Conservation (phyloP, 2,329 filamentous ascomycete species). For the Sarocladium brachiariae region DNA sequence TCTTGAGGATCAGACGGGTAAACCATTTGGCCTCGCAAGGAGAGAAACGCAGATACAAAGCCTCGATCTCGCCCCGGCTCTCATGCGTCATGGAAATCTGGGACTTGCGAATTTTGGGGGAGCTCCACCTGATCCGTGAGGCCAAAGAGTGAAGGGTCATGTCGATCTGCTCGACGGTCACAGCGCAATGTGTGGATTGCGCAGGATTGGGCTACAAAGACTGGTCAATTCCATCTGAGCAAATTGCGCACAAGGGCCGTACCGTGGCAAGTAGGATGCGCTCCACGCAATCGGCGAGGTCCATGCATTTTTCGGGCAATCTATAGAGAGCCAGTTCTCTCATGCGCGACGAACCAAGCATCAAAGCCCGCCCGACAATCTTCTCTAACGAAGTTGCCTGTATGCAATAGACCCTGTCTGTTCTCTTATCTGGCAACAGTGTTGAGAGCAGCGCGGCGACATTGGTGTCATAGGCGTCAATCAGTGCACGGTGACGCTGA, state of each 20-base stretch:
- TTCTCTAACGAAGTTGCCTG: constrained; percentile 55
- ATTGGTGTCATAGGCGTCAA: constrained; percentile 52
- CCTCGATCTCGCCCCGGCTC: constrained; percentile 39
- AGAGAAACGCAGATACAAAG: constrained; percentile 52
- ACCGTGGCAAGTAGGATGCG: constrained; percentile 56
- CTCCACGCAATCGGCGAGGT: constrained; percentile 68
- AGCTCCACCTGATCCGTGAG: constrained; percentile 63
- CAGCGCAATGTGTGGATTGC: constrained; percentile 22
- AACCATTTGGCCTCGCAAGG: constrained; percentile 81
- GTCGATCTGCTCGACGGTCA: constrained; percentile 71
- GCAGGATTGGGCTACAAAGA: constrained; percentile 36
- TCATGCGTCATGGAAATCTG: constrained; percentile 16
- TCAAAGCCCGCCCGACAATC: constrained; percentile 61
- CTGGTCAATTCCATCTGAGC: constrained; percentile 11
- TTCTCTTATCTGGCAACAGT: constrained; percentile 67
- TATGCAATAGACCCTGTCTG: constrained; percentile 71
- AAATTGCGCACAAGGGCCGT: constrained; percentile 16
- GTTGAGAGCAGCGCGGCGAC: constrained; percentile 64
- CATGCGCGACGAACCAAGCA: constrained; percentile 55
- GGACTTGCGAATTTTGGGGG: constrained; percentile 46
- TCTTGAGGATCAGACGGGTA: constrained; percentile 71
- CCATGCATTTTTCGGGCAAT: constrained; percentile 47
- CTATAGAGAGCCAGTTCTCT: constrained; percentile 58
- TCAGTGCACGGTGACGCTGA: constrained; percentile 45
- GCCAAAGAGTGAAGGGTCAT: constrained; percentile 58